Evolutionary conservation across 2,329 filamentous ascomycete genomes (phyloP).

Genomic region (Colletotrichum limetticola): DNA sequence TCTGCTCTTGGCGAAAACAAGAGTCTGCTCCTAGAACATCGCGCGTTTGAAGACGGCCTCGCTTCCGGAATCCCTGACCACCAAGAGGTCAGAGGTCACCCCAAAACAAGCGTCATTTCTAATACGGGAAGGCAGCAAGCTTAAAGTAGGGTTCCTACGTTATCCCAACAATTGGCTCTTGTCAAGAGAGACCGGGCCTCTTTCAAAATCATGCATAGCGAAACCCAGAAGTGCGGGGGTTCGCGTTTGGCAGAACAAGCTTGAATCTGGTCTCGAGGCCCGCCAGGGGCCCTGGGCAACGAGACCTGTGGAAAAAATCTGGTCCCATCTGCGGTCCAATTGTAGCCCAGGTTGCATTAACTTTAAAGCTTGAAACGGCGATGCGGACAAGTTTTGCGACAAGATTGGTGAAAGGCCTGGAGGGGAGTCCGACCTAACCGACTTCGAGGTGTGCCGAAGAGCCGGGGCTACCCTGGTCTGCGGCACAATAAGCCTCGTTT

Average conservation of each 20-base stretch:
- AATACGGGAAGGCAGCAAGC: slow-evolving; percentile 10
- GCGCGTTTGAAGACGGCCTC: slow-evolving; percentile 20
- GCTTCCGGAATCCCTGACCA: background rate
- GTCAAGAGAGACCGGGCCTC: slow-evolving; percentile 6
- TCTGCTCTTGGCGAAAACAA: slow-evolving; percentile 26
- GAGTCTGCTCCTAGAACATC: slow-evolving; percentile 3
- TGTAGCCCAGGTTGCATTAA: background rate
- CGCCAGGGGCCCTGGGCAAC: background rate
- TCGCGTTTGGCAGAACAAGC: slow-evolving; percentile 14
- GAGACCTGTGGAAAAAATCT: background rate
- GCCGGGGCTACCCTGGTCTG: slow-evolving; percentile 18
- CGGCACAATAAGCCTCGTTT: slow-evolving; percentile 26
- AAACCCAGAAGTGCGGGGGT: slow-evolving; percentile 14
- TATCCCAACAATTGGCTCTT: slow-evolving; percentile 5
- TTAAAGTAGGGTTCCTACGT: slow-evolving; percentile 2
- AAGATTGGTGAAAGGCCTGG: slow-evolving; percentile 3
- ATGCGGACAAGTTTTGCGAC: slow-evolving; percentile 27
- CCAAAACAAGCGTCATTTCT: background rate
- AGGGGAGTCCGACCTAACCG: slow-evolving; percentile 17
- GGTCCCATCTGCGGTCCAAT: background rate
- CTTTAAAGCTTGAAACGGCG: slow-evolving; percentile 32
- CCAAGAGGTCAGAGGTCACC: background rate
- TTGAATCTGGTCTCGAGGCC: background rate
- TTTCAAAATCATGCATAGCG: slow-evolving; percentile 12
- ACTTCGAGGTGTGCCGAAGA: background rate